Percentiles rank a stretch among this genome's conserved stretches.
Conservation (phyloP, 345 rosid genomes). For the Cardamine occulta region DNA sequence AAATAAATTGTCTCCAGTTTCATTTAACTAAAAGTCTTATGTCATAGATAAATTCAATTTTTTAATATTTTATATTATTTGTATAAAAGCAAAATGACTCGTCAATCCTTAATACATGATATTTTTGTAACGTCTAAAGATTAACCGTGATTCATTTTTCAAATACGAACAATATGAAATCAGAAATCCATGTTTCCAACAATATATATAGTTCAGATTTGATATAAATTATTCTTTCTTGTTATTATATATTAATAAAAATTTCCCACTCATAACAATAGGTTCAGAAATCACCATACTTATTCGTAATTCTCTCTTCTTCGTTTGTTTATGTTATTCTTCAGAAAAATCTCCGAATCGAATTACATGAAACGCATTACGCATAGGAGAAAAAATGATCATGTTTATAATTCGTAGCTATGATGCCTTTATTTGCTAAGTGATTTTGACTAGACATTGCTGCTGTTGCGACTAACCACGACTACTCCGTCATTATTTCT, state of each 20-base stretch:
- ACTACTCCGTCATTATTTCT: neutral
- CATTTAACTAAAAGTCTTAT: no score
- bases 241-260: neutral
- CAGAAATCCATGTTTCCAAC: neutral
- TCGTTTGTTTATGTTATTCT: constrained; percentile 7
- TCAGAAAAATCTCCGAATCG: constrained; percentile 16
- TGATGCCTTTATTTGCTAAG: neutral
- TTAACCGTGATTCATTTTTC: no score
- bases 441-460: constrained; percentile 26
- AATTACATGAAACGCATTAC: neutral
- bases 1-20: no score
- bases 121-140: no score
- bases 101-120: no score
- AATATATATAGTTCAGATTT: neutral
- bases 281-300: constrained; percentile 27
- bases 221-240: neutral
- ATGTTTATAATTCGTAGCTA: neutral
- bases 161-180: no score
- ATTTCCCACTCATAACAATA: constrained; percentile 29
- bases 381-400: constrained; percentile 4
- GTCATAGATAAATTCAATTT: no score
- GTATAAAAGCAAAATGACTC: no score
- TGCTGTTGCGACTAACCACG: neutral
- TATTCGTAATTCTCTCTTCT: constrained; percentile 29
- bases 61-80: no score